Evolutionary conservation across 1,139 yeast genomes (phyloP).

Genomic region (Saccharomycopsis phalli): DNA sequence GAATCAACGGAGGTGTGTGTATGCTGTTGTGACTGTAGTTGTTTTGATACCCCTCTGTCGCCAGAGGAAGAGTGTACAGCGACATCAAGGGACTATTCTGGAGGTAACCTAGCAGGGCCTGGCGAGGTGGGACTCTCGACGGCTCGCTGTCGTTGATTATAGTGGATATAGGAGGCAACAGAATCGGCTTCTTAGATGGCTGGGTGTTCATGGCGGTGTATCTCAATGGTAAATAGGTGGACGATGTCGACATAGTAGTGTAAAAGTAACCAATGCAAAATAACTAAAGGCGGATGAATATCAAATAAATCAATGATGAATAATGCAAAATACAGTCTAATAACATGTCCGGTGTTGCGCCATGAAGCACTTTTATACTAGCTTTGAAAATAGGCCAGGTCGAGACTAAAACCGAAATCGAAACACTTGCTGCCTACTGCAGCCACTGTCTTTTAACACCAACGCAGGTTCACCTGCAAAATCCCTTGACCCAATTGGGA

Average conservation of each 20-base stretch:
- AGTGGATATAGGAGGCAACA: constrained; percentile 18
- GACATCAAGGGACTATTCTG: neutral
- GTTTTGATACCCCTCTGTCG: neutral
- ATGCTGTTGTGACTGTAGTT: constrained; percentile 1
- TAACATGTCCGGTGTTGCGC: no score
- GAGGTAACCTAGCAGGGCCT: neutral
- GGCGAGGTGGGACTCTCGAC: neutral
- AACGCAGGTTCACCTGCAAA: constrained; percentile 9
- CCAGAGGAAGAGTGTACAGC: neutral
- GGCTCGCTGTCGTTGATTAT: constrained; percentile 5
- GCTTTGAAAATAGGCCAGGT: no score
- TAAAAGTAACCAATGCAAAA: no score
- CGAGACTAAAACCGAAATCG: no score
- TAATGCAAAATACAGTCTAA: no score
- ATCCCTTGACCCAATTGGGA: constrained; percentile 13
- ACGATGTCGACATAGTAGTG: constrained; percentile 2
- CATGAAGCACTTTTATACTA: no score
- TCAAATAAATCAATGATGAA: no score
- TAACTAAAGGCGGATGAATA: no score
- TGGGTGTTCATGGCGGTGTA: constrained; percentile 4
- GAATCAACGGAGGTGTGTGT: neutral
- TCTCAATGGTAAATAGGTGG: neutral
- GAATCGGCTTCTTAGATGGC: constrained; percentile 4
- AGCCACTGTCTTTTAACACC: neutral
- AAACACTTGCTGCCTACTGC: no score